Conservation (phyloP, 495 filamentous ascomycete species). For the Talaromyces ruber region DNA sequence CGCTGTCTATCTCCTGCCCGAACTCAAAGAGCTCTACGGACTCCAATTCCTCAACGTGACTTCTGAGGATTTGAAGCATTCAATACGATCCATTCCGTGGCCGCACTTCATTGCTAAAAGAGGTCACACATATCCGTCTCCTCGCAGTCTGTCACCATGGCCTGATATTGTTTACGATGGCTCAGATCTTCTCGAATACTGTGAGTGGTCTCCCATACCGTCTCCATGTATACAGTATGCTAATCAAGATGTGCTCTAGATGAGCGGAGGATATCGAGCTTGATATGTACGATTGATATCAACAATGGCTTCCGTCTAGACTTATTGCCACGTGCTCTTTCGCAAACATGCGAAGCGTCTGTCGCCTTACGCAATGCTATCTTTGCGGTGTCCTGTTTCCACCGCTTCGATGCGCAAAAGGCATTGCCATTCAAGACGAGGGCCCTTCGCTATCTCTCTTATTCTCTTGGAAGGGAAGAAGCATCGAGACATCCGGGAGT, state of each 20-base stretch:
- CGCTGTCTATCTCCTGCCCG: background rate
- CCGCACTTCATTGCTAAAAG: background rate
- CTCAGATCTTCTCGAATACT: background rate
- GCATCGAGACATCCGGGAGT: background rate
- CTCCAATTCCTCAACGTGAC: background rate
- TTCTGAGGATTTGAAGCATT: background rate
- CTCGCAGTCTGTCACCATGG: background rate
- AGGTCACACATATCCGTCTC: background rate
- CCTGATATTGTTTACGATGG: background rate
- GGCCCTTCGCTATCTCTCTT: background rate
- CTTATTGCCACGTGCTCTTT: background rate
- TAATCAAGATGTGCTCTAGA: background rate
- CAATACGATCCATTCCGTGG: background rate
- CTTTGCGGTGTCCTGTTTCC: background rate
- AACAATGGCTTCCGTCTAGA: background rate
- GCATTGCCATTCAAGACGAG: conserved; percentile 1
- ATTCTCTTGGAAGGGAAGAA: background rate
- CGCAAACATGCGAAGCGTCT: background rate
- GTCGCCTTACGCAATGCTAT: background rate
- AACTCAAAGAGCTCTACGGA: background rate
- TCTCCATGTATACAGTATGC: background rate
- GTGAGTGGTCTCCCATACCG: background rate
- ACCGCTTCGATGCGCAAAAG: background rate
- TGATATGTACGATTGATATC: conserved; percentile 3
- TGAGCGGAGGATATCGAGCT: background rate